Conservation (phyloP, 768 basidiomycete species). For the Neoboletus subvelutipes region DNA sequence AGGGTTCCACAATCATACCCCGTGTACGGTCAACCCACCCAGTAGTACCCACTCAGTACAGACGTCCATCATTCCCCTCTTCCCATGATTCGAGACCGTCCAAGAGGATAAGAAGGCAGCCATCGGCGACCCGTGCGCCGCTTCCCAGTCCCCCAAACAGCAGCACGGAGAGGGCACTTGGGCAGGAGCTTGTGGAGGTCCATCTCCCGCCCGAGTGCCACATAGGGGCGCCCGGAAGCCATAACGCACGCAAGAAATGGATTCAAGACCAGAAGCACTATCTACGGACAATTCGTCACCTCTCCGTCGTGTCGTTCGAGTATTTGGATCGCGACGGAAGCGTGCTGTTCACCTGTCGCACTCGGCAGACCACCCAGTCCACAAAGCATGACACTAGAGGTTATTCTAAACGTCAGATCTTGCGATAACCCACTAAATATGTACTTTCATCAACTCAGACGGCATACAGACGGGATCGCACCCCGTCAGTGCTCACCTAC, state of each 20-base stretch:
- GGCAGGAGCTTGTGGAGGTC: slow-evolving; percentile 1
- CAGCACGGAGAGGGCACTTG: not conserved
- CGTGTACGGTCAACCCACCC: slow-evolving; percentile 17
- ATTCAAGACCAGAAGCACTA: slow-evolving; percentile 9
- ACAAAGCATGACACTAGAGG: slow-evolving; percentile 1
- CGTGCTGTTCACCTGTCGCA: slow-evolving; percentile 12
- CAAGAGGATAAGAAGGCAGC: slow-evolving; percentile 6
- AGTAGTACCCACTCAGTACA: not conserved
- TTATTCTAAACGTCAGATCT: not conserved
- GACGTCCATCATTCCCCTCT: not conserved
- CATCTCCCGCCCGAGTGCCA: slow-evolving; percentile 15
- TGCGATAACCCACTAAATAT: not conserved
- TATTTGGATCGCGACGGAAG: slow-evolving; percentile 4
- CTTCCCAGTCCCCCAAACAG: not conserved
- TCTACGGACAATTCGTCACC: slow-evolving; percentile 6
- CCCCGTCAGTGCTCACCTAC: not conserved
- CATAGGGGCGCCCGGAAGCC: slow-evolving; percentile 8
- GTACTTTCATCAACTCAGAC: slow-evolving; percentile 2
- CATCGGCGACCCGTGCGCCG: not conserved
- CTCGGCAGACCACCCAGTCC: not conserved
- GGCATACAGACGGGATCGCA: not conserved
- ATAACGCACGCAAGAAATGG: slow-evolving; percentile 14
- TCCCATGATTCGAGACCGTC: not conserved
- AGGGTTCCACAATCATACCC: slow-evolving; percentile 32
- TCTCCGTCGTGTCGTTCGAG: slow-evolving; percentile 11